A percentile compares a stretch with the other conserved stretches of the same genome.
Conservation (phyloP, 352 stramenopile genomes). For the Pelagophyceae sp. region DNA sequence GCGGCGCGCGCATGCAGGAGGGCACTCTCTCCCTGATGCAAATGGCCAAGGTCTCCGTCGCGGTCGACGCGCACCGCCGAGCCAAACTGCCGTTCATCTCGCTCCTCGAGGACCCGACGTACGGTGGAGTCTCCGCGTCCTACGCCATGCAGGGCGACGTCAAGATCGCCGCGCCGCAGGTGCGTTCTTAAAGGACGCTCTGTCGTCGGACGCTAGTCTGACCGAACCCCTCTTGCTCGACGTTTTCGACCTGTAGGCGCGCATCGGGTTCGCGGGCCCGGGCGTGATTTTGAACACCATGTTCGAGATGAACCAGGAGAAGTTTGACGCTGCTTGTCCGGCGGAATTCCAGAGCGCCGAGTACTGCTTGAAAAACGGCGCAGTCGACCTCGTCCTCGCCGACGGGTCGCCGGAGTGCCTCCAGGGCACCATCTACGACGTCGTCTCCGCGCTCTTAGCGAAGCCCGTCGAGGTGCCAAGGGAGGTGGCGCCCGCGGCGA, state of each 20-base stretch:
- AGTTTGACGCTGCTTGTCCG: conserved; percentile 33
- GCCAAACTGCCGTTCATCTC: conserved; percentile 31
- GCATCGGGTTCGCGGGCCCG: conserved; percentile 39
- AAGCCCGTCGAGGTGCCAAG: not conserved
- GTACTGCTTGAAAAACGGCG: conserved; percentile 33
- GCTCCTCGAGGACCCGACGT: conserved; percentile 37
- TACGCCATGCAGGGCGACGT: conserved; percentile 42
- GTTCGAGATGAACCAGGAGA: conserved; percentile 36
- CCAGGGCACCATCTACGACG: conserved; percentile 25
- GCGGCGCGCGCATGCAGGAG: conserved; percentile 41
- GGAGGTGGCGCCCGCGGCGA: conserved; percentile 3
- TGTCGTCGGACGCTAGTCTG: too few relatives aligned
- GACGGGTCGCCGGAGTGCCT: conserved; percentile 20
- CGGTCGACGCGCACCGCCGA: conserved; percentile 31
- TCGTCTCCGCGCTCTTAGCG: conserved; percentile 20
- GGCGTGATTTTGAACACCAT: conserved; percentile 40
- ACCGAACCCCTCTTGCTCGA: not conserved
- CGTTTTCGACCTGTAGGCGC: conserved; percentile 14
- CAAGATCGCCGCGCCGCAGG: conserved; percentile 24
- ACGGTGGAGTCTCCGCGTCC: conserved; percentile 34
- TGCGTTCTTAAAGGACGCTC: too few relatives aligned
- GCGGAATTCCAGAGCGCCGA: conserved; percentile 32
- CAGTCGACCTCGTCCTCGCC: conserved; percentile 34
- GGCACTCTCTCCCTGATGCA: conserved; percentile 42
- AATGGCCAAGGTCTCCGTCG: conserved; percentile 41